A percentile compares a stretch with the other conserved stretches of the same genome.
Conservation (phyloP, 805 yeast species). For the Torulaspora delbrueckii region DNA sequence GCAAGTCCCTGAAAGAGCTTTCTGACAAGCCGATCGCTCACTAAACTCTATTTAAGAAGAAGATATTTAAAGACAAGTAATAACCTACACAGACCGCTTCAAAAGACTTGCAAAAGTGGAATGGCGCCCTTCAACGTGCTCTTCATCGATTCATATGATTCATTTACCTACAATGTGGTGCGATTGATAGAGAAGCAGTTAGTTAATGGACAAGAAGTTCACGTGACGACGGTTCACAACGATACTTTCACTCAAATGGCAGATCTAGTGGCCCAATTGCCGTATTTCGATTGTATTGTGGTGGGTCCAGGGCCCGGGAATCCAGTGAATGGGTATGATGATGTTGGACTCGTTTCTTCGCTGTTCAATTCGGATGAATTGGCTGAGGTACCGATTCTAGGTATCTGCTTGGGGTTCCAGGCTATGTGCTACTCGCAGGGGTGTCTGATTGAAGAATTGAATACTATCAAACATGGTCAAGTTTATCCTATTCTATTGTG, state of each 20-base stretch:
- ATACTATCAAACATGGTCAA: constrained; percentile 79
- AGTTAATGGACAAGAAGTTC: constrained; percentile 18
- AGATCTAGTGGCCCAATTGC: constrained; percentile 42
- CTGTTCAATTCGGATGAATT: constrained; percentile 42
- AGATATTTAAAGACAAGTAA: not conserved
- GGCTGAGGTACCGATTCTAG: constrained; percentile 60
- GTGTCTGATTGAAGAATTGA: constrained; percentile 47
- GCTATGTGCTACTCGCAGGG: constrained; percentile 65
- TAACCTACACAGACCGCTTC: not conserved
- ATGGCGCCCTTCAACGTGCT: constrained; percentile 24
- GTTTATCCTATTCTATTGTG: constrained; percentile 45
- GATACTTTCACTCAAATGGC: constrained; percentile 33
- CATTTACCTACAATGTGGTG: constrained; percentile 81
- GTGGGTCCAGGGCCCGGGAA: constrained; percentile 98
- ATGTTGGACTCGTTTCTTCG: constrained; percentile 66
- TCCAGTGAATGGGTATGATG: constrained; percentile 51
- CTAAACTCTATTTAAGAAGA: not conserved
- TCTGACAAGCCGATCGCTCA: not conserved
- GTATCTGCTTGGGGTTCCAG: constrained; percentile 93
- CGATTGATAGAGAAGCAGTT: constrained; percentile 54
- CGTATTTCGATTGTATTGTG: constrained; percentile 64
- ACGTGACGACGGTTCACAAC: constrained; percentile 37
- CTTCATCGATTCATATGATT: constrained; percentile 85
- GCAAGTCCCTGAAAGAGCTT: not conserved
- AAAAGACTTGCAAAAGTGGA: not conserved